Evolutionary conservation across 345 rosid genomes (phyloP).

Genomic region (Barbarea vulgaris): DNA sequence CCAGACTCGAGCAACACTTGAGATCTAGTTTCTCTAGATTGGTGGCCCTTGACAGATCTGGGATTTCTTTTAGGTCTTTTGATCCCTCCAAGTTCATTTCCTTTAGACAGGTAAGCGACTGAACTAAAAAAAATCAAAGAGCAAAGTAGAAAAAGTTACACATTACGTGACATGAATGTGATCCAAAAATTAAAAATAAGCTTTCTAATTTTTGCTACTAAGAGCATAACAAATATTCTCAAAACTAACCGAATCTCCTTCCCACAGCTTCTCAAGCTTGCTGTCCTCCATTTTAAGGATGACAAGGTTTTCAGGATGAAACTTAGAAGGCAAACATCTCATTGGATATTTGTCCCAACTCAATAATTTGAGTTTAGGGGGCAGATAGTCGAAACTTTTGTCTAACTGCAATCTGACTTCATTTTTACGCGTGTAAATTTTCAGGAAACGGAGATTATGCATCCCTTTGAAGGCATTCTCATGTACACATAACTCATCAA

Average conservation of each 20-base stretch:
- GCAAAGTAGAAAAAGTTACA: not conserved
- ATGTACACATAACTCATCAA: not conserved
- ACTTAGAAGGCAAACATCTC: not conserved
- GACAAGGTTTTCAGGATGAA: not conserved
- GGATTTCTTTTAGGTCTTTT: not conserved
- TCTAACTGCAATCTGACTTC: not conserved
- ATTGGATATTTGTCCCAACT: not conserved
- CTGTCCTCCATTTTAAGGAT: not conserved
- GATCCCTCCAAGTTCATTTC: not conserved
- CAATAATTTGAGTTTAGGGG: not conserved
- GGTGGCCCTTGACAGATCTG: not conserved
- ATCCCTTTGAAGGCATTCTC: not conserved
- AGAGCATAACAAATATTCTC: not conserved
- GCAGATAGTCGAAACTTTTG: not conserved
- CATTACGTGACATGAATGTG: not conserved
- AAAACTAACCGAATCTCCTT: not conserved
- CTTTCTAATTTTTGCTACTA: too few species aligned
- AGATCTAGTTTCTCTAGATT: not conserved
- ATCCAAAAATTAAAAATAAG: not conserved
- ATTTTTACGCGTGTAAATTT: not conserved
- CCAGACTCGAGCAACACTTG: not conserved
- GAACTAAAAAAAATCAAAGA: not conserved
- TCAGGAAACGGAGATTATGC: not conserved
- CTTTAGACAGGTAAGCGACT: not conserved
- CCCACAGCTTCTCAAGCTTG: slow-evolving; percentile 3